These are phyloP conservation scores for Calonectria henricotiae DNA, from an alignment of 2,329 filamentous ascomycete species.

Conservation along the genomic window DNA sequence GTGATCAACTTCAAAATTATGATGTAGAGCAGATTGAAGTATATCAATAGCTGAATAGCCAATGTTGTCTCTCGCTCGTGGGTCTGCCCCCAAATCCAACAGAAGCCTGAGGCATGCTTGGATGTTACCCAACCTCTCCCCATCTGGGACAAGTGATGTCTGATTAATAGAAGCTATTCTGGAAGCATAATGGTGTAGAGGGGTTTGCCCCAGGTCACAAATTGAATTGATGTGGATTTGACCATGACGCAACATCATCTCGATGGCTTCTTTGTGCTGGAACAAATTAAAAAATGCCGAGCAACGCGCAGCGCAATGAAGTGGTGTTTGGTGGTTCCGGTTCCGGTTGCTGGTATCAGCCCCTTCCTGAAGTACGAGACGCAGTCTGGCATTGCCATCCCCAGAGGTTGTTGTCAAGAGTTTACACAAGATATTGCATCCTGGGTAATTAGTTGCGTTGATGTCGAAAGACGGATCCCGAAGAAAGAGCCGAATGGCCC, in stretches of 20 bases:
- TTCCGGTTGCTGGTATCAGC: not conserved
- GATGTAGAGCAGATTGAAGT: not conserved
- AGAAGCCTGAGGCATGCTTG: not conserved
- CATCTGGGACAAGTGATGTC: not conserved
- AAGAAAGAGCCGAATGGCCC: not conserved
- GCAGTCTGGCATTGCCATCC: not conserved
- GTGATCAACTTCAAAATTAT: not conserved
- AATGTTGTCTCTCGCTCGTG: not conserved
- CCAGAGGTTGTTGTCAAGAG: not conserved
- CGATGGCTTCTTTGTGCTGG: not conserved
- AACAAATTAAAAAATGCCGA: not conserved
- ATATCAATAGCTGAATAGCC: not conserved
- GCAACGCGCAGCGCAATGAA: not conserved
- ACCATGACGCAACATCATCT: not conserved
- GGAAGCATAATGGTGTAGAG: not conserved
- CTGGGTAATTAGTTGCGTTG: not conserved
- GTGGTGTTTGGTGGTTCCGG: not conserved
- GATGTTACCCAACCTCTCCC: not conserved
- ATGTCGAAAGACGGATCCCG: not conserved
- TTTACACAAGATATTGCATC: not conserved
- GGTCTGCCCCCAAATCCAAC: not conserved
- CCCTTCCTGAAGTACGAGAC: not conserved
- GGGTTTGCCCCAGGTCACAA: not conserved
- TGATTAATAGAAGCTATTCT: not conserved
- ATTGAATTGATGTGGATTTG: not conserved